phyloP scores from a whole-genome alignment of 371 early-diverging fungal genomes.

The Mortierella sp. region DNA sequence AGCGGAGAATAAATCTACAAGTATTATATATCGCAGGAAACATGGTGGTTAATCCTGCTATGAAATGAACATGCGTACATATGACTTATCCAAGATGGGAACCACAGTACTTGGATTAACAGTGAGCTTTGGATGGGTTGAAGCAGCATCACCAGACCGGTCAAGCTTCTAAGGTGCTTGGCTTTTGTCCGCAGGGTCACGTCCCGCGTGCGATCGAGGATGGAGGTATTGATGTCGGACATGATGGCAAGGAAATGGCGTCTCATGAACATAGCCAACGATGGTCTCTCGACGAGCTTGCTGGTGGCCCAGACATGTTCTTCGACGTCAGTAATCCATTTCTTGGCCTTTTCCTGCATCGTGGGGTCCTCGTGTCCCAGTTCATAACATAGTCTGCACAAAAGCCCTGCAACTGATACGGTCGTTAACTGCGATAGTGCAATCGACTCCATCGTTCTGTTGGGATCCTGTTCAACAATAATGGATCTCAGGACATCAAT shows the following conservation, averaged over 20 bases:
- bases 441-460: neutral
- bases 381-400: constrained; percentile 25
- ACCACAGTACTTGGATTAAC: constrained; percentile 39
- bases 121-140: constrained; percentile 37
- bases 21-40: no score
- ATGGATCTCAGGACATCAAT: constrained; percentile 25
- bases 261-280: constrained; percentile 30
- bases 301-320: constrained; percentile 13
- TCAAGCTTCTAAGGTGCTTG: constrained; percentile 32
- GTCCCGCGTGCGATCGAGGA: constrained; percentile 14
- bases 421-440: constrained; percentile 20
- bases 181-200: constrained; percentile 27
- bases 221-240: constrained; percentile 32
- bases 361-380: constrained; percentile 30
- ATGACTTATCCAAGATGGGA: no score
- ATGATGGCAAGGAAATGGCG: constrained; percentile 39
- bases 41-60: no score
- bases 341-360: constrained; percentile 17
- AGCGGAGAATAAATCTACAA: constrained; percentile 37
- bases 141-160: constrained; percentile 19
- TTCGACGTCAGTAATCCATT: constrained; percentile 22
- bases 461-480: constrained; percentile 12
- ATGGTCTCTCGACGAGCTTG: constrained; percentile 8
- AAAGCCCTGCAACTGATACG: constrained; percentile 20
- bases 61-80: no score